Percentiles rank a stretch among this genome's conserved stretches.
Conservation (phyloP, 495 filamentous ascomycete species). For the Xylaria curta region DNA sequence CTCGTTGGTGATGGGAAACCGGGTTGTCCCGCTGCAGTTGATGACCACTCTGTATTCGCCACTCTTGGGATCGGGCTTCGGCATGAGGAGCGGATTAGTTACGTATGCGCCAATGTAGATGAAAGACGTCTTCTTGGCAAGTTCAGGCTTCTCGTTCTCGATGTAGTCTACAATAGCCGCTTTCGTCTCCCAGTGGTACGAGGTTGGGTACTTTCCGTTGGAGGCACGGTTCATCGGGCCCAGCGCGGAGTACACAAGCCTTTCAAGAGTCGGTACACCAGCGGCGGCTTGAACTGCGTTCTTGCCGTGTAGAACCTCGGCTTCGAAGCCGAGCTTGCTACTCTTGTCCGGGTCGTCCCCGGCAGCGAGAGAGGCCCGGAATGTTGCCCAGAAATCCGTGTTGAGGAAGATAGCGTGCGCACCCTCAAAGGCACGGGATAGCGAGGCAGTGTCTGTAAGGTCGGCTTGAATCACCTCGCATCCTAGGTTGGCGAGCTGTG, state of each 20-base stretch:
- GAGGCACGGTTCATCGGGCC: conserved; percentile 42
- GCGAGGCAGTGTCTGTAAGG: conserved; percentile 13
- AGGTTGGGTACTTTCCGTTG: conserved; percentile 46
- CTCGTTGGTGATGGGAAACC: conserved; percentile 49
- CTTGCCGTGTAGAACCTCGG: conserved; percentile 46
- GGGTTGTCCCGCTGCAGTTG: conserved; percentile 33
- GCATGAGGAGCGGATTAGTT: conserved; percentile 38
- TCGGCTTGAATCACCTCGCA: conserved; percentile 40
- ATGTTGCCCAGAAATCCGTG: conserved; percentile 34
- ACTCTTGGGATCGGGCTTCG: conserved; percentile 35
- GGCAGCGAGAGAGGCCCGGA: conserved; percentile 6
- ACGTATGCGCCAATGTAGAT: conserved; percentile 45
- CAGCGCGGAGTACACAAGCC: conserved; percentile 49
- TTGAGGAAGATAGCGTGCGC: conserved; percentile 33
- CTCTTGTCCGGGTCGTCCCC: conserved; percentile 32
- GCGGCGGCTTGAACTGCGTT: conserved; percentile 48
- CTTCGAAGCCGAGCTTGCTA: conserved; percentile 46
- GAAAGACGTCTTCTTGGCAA: conserved; percentile 41
- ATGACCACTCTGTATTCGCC: conserved; percentile 40
- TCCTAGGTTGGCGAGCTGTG: conserved; percentile 34
- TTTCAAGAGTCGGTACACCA: conserved; percentile 48
- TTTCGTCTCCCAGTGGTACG: conserved; percentile 50
- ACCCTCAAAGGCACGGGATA: conserved; percentile 28
- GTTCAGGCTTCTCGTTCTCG: conserved; percentile 32
- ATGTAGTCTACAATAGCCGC: conserved; percentile 49